Conservation (phyloP, 148 eudicot genomes). For the Rhododendron williamsianum region DNA sequence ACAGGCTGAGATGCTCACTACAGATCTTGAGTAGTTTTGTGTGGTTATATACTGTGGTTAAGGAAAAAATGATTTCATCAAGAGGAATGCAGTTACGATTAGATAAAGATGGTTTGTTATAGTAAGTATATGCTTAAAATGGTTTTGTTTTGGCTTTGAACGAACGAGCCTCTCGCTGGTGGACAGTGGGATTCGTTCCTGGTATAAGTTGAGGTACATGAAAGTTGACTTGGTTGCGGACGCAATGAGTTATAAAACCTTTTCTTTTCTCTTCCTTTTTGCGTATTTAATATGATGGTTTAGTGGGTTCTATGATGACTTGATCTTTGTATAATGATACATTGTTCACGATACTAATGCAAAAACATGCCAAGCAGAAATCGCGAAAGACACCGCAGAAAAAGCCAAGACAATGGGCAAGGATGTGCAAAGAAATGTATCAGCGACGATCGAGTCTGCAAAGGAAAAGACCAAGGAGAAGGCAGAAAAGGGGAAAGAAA, state of each 20-base stretch:
- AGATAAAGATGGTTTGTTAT: no score
- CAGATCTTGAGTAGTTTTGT: no score
- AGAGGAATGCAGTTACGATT: no score
- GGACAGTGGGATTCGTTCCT: no score
- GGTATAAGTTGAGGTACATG: no score
- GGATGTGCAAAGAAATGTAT: background rate
- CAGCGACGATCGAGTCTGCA: background rate
- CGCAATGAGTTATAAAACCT: no score
- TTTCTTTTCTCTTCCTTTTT: background rate
- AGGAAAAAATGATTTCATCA: no score
- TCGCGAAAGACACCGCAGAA: conserved; percentile 1
- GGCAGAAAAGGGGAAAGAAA: conserved; percentile 15
- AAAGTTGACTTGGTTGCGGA: no score
- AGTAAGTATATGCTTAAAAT: background rate
- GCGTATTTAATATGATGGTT: background rate
- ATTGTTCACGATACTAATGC: background rate
- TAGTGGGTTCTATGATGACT: background rate
- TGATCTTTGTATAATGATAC: background rate
- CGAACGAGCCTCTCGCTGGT: background rate
- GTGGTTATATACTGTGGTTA: no score
- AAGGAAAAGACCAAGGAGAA: background rate
- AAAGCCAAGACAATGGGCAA: conserved; percentile 16
- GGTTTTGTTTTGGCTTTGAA: no score
- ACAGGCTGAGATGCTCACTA: no score
- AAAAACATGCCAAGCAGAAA: background rate